Evolutionary conservation across 257 asterid species (phyloP), one percentile per base, ranked within the genome.

Genomic region (Fraxinus pennsylvanica): DNA sequence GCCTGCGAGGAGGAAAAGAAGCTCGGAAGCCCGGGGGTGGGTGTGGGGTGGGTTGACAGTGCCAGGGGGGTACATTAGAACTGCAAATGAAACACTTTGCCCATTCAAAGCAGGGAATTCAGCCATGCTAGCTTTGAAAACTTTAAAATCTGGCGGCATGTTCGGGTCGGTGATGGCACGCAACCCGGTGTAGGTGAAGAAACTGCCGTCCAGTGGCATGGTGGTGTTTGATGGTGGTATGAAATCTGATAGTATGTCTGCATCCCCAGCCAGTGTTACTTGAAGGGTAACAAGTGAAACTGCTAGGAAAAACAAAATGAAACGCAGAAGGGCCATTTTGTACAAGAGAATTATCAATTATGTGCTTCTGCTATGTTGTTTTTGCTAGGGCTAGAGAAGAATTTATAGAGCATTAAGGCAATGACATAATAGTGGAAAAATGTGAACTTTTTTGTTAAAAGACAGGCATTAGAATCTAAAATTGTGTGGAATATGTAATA

Each of bases 21-120:
- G 87, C 85, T 89, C 91, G 0, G 93, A 71, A 0, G 89, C 75
- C 0, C 91, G 89, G 0, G 91, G 91, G 38, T 89, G 93, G 19
- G 86, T 84, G 82, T 87, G 93, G 38, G 86, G 86, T 0, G 89
- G 91, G 79, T 85, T 87, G 33, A 89, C 86, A 0, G 79, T 63
- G 30, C 79, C 83, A 38, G 67, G 71, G 1, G 90, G 90, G 79
- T 69, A 85, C 22, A 61, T 71, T 1, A 85, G 25, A 30, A 81
- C 71, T 2, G 90, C 88, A 6, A 21, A 76, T 0, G 89, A 86
- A 4, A 89, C 82, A 17, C 87, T 84, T 45, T 85, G 89, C 15
- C 91, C 91, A 17, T 82, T 86, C 9, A 89, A 78, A 29, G 85
- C 87, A 0, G 91, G 88, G 73, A 89, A 76, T 33, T 85, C 82